Conservation (phyloP, 495 filamentous ascomycete genomes). For the Massariosphaeria phaeospora region DNA sequence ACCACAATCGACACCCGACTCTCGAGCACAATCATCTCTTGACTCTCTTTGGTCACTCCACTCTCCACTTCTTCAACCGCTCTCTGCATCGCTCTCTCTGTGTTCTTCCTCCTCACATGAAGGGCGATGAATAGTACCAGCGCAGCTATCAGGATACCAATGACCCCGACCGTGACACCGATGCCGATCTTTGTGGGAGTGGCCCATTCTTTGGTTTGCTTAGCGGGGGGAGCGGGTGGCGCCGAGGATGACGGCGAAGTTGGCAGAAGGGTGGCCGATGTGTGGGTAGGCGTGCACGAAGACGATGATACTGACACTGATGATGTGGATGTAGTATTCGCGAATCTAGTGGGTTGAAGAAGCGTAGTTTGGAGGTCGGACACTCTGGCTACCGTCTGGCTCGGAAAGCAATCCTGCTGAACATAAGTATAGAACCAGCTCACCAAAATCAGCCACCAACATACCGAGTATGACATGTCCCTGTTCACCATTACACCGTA, state of each 20-base stretch:
- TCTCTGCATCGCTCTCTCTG: constrained; percentile 1
- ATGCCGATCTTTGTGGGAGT: background rate
- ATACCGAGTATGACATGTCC: background rate
- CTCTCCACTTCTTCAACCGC: constrained; percentile 5
- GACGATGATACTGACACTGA: no score
- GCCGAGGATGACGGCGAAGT: background rate
- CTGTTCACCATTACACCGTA: background rate
- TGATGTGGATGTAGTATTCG: no score
- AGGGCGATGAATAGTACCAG: background rate
- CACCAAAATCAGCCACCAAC: no score
- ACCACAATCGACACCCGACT: constrained; percentile 2
- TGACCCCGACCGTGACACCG: background rate
- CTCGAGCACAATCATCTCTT: constrained; percentile 8
- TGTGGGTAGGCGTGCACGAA: no score
- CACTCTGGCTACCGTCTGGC: no score
- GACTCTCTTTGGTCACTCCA: background rate
- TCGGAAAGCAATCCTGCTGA: no score
- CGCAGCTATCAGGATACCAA: background rate
- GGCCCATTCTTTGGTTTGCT: background rate
- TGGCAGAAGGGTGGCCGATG: background rate
- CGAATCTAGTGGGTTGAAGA: no score
- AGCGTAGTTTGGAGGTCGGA: no score
- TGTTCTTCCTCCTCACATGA: background rate
- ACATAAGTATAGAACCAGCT: no score
- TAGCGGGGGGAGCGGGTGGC: background rate